Base-by-base conservation (phyloP, 1,139 yeast species). In the Magnusiomyces paraingens region DNA sequence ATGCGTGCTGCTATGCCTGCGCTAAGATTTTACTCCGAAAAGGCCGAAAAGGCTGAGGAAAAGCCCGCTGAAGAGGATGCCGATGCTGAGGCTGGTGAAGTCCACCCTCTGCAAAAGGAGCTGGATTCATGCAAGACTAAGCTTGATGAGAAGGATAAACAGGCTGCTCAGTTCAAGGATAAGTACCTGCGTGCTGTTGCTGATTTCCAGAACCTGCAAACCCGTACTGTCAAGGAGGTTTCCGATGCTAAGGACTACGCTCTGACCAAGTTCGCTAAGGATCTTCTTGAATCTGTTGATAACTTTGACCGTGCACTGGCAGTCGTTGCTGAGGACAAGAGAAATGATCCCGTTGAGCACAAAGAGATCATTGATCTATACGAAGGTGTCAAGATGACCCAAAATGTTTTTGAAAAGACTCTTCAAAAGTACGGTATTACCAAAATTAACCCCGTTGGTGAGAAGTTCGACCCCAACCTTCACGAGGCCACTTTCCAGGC, bases 401-500 rank as follows among this genome's bases (percentile, higher is more conserved):
- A 87, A 73, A 82, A 80, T 60, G 83, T 91, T 42, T 86, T 91
- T 65, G 95, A 86, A 70, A 87, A 85, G 77, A 91, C 98, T 36
- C 78, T 91, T 64, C 74, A 71, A 56, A 83, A 76, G 66, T 93
- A 90, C 70, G 98, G 98, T 39, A 76, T 91, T 58, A 79, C 75
- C 61, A 88, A 87, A 73, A 78, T 89, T 58, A 84, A 88, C 66
- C 96, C 98, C 45, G 61, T 87, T 52, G 96, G 93, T 59, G 88
- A 38, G 41, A 14, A 73, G 61, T 91, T 91, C 65, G 95, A 91
- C 69, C 97, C 98, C 58, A 89, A 91, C 71, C 77, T 77, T 64
- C 98, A 91, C 70, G 98, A 91, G 72, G 97, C 97, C 53, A 82
- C 94, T 47, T 91, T 89, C 70, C 95, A 90, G 75, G 75, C 87